Base-by-base conservation (phyloP, 108 stramenopile species). In the Seminavis robusta region DNA sequence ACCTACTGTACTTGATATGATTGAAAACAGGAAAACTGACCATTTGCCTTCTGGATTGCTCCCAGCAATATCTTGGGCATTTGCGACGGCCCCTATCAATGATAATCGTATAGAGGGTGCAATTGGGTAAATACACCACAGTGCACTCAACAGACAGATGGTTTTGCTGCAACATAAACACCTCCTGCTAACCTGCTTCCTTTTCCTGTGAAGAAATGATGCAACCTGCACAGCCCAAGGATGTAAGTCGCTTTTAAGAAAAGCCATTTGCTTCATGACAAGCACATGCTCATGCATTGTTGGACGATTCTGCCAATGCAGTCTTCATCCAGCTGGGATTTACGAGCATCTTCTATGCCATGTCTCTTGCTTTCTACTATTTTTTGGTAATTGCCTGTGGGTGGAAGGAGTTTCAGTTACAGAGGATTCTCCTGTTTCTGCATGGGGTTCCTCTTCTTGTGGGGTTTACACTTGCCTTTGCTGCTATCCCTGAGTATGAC, bases 171-270 rank as follows among this genome's bases (percentile, higher is more conserved):
- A n/a, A n/a, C n/a, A n/a, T n/a, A n/a, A n/a, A n/a, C n/a, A n/a
- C n/a, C n/a, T 51, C 29, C 13, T 13, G 43, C 29, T 16, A 42
- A 28, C 41, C 27, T 27, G n/a, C 25, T n/a, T n/a, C 17, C n/a
- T 19, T 78, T 23, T 50, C 59, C 15, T 67, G 76, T 17, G 71
- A 16, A 79, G 81, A 0, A 81, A 63, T 6, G 37, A 27, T 11
- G 61, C 38, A 0, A 70, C 75, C 0, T 84, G 83, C 34, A 59
- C 61, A 4, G 76, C 74, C 1, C 73, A 77, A 32, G 85, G 81
- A 20, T 87, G n/a, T n/a, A n/a, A n/a, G n/a, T n/a, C n/a, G n/a
- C n/a, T n/a, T n/a, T n/a, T n/a, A n/a, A n/a, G n/a, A n/a, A n/a
- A n/a, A n/a, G n/a, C n/a, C n/a, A n/a, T n/a, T n/a, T n/a, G n/a